Evolutionary conservation across 257 asterid species (phyloP).

Genomic region (Lavandula angustifolia): DNA sequence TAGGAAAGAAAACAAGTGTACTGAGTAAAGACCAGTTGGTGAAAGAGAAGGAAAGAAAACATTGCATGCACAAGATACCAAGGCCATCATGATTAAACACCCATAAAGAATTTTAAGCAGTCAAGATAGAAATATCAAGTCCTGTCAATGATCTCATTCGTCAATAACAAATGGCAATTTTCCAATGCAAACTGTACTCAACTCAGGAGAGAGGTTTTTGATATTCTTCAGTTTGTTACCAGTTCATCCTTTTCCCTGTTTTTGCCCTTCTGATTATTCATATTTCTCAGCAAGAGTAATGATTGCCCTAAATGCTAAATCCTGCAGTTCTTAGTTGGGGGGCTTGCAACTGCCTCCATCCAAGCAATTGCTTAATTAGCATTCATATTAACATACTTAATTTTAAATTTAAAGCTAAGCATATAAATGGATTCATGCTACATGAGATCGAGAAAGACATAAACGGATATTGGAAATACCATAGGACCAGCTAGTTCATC

Average conservation of each 20-base stretch:
- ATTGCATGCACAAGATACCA: too few relatives aligned
- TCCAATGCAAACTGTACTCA: neutral
- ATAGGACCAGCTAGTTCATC: constrained; percentile 81
- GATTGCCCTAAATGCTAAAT: neutral
- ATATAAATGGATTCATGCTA: too few relatives aligned
- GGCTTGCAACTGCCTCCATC: constrained; percentile 7
- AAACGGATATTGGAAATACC: too few relatives aligned
- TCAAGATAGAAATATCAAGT: neutral
- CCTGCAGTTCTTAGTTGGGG: neutral
- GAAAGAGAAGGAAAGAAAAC: too few relatives aligned
- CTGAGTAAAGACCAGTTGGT: neutral
- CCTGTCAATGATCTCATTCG: neutral
- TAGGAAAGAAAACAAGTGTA: neutral
- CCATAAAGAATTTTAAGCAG: too few relatives aligned
- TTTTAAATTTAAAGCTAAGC: too few relatives aligned
- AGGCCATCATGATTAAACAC: too few relatives aligned
- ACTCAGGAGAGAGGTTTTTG: neutral
- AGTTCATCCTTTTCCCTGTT: neutral
- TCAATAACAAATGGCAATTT: neutral
- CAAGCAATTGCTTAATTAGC: neutral
- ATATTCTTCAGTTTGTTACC: constrained; percentile 9
- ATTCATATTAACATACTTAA: neutral
- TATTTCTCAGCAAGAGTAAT: neutral
- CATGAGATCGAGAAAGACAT: constrained; percentile 14
- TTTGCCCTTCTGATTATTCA: constrained; percentile 2